These are phyloP conservation scores for Suillus cothurnatus DNA, from an alignment of 768 basidiomycete species.

Conservation along the genomic window DNA sequence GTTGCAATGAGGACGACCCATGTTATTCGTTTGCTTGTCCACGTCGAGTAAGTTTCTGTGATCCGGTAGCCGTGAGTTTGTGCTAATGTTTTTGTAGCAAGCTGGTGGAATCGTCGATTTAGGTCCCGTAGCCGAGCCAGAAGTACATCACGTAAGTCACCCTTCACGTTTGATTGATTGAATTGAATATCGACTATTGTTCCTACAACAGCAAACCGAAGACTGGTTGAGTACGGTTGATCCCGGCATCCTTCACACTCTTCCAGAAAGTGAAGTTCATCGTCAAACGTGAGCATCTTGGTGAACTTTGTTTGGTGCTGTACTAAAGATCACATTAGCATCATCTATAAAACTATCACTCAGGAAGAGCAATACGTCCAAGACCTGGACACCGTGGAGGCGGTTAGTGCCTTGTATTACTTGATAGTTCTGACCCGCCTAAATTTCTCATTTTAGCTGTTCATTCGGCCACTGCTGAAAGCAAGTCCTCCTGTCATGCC, in stretches of 20 bases:
- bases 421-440: constrained; percentile 11
- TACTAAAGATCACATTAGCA: constrained; percentile 33
- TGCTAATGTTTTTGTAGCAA: constrained; percentile 24
- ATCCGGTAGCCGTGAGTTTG: neutral
- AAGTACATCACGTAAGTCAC: constrained; percentile 35
- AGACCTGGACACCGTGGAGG: constrained; percentile 84
- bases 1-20: constrained; percentile 74
- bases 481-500: constrained; percentile 60
- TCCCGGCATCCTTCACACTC: constrained; percentile 46
- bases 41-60: constrained; percentile 49
- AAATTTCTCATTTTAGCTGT: constrained; percentile 43
- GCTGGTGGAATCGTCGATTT: constrained; percentile 25
- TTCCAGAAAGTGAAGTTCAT: constrained; percentile 78
- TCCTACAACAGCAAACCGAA: constrained; percentile 29
- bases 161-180: constrained; percentile 17
- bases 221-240: constrained; percentile 60
- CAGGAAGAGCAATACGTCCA: constrained; percentile 89
- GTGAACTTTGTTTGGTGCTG: neutral
- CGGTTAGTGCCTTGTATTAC: constrained; percentile 43
- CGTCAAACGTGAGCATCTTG: constrained; percentile 63
- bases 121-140: constrained; percentile 25
- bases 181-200: constrained; percentile 18
- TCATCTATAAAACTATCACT: constrained; percentile 85
- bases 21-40: constrained; percentile 89
- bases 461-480: constrained; percentile 55